phyloP scores from a whole-genome alignment of 148 eudicot genomes.

The Rhododendron ovatum region DNA sequence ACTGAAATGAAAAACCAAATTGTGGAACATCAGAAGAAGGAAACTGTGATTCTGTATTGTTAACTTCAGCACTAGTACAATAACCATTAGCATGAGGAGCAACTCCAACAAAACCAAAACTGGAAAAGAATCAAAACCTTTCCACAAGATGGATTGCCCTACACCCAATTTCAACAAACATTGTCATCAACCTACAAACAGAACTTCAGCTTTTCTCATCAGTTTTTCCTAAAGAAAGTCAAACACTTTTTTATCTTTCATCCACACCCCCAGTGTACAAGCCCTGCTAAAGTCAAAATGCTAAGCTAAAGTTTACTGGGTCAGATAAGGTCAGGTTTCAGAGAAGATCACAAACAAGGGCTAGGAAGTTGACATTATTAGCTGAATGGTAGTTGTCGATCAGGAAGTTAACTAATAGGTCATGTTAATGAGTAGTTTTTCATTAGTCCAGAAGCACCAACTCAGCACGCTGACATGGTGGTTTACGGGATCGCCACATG shows the following conservation, averaged over 20 bases:
- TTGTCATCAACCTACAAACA: conserved; percentile 7
- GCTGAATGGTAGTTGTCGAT: neutral
- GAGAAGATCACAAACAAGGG: neutral
- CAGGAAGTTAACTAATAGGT: neutral
- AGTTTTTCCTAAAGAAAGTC: neutral
- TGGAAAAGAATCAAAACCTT: conserved; percentile 9
- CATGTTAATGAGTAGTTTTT: conserved; percentile 3
- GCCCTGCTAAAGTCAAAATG: conserved; percentile 6
- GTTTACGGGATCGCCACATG: neutral
- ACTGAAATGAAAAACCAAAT: neutral
- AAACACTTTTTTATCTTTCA: conserved; percentile 6
- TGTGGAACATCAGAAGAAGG: neutral
- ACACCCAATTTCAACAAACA: neutral
- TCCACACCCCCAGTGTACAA: neutral
- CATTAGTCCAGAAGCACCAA: neutral
- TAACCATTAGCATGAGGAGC: conserved; percentile 10
- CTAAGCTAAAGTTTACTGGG: conserved; percentile 22
- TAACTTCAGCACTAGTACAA: neutral
- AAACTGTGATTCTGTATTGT: neutral
- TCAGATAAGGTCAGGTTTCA: conserved; percentile 26
- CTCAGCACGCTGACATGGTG: neutral
- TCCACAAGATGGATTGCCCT: conserved; percentile 15
- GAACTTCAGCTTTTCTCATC: neutral
- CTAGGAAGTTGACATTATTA: conserved; percentile 11
- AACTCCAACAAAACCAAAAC: conserved; percentile 14